phyloP scores from a whole-genome alignment of 148 eudicot species.

The Agrostemma githago region DNA sequence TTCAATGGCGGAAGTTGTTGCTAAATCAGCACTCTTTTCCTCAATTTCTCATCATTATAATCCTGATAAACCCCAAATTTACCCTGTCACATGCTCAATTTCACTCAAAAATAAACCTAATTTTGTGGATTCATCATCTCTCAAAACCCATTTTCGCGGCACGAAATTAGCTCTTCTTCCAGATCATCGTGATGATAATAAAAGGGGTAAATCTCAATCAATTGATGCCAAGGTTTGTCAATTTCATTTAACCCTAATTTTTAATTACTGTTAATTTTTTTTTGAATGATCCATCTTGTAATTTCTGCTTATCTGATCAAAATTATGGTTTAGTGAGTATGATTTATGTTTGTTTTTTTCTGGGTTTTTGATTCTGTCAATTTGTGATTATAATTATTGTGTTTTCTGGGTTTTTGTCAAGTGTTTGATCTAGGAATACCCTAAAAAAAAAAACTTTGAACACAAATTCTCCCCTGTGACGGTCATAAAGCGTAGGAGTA shows the following conservation, averaged over 20 bases:
- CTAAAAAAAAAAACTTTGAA: no score
- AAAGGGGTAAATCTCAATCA: slow-evolving; percentile 17
- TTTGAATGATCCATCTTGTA: neutral
- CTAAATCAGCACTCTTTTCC: slow-evolving; percentile 23
- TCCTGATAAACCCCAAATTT: neutral
- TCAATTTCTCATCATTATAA: slow-evolving; percentile 15
- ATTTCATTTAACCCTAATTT: neutral
- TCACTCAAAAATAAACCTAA: slow-evolving; percentile 16
- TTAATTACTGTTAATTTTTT: neutral
- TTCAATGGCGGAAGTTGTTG: slow-evolving; percentile 26
- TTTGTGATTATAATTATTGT: no score
- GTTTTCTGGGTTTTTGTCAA: no score
- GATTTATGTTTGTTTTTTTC: neutral
- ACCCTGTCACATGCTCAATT: slow-evolving; percentile 17
- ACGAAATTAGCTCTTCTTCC: slow-evolving; percentile 21
- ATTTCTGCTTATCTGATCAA: neutral
- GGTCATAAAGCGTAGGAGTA: no score
- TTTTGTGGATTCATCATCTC: slow-evolving; percentile 21
- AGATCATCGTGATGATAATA: slow-evolving; percentile 6
- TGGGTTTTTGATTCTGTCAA: no score
- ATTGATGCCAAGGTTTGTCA: slow-evolving; percentile 37
- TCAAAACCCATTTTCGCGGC: slow-evolving; percentile 32
- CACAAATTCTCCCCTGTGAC: no score
- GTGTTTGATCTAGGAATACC: no score
- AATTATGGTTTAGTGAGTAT: neutral